Base-by-base conservation (phyloP, 192 early-diverging fungal species). In the Coemansia sp. region DNA sequence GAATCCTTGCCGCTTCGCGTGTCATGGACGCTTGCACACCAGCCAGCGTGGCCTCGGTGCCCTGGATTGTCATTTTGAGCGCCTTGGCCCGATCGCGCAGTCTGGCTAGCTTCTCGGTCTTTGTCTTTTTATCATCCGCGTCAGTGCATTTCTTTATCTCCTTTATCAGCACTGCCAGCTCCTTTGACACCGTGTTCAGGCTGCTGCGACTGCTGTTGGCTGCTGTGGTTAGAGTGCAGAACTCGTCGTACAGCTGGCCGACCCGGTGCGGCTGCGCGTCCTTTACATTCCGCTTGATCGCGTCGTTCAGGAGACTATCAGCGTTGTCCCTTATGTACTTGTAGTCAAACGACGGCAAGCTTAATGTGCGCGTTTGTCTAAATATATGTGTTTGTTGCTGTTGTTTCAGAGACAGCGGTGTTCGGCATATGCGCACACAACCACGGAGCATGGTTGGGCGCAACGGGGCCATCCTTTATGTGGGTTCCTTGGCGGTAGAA, bases 1-100 rank as follows among this genome's bases (percentile, higher is more conserved):
- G 93, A 7, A 97, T 82, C 62, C 85, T 78, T 16, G 88, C 63
- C 0, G 91, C 93, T 34, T 88, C 87, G 6, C 84, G 59, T 16
- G 67, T 77, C 61, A 95, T 63, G n/a, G 73, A 45, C 3, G 65
- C 48, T 58, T 95, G 87, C 2, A 94, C 35, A 4, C 25, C 21
- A 1, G 56, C 29, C 18, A 91, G 58, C 57, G 74, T 53, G 0
- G 64, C 35, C 46, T 93, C 89, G 7, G 79, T 59, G 8, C 66
- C 59, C 12, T 85, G 80, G 37, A 94, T 75, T 9, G 55, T 35
- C n/a, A 75, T 77, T 75, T 94, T 94, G n/a, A 88, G 37, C 7
- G 66, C 33, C 37, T 67, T 68, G 10, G 88, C 93, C 37, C 84
- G 66, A 4, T 55, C 63, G 20, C 63, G 65, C 26, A 74, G 48